Evolutionary conservation across 2,329 filamentous ascomycete species (phyloP).

Genomic region (Cercospora citrullina): DNA sequence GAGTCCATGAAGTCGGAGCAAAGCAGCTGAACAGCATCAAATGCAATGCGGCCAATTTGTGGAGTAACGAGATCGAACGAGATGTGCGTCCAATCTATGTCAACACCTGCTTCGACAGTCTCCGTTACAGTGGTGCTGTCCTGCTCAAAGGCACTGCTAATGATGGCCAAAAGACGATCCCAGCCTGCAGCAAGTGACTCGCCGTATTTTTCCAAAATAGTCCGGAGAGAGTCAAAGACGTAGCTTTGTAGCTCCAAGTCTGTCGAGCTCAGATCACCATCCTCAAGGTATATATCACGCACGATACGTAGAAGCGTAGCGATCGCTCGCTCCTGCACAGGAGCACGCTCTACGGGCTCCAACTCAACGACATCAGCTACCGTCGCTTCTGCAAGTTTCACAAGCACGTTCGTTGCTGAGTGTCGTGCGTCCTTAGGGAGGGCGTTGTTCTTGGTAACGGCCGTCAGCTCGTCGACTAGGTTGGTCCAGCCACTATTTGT

Average conservation of each 20-base stretch:
- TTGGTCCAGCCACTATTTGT: conserved; percentile 73
- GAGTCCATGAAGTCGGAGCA: conserved; percentile 89
- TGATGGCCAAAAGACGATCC: conserved; percentile 81
- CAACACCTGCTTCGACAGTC: conserved; percentile 20
- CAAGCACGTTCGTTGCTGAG: conserved; percentile 52
- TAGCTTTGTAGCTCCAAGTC: conserved; percentile 65
- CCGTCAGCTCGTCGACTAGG: conserved; percentile 58
- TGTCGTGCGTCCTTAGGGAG: conserved; percentile 48
- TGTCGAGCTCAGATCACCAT: conserved; percentile 30
- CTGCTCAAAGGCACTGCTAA: conserved; percentile 73
- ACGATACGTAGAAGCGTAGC: conserved; percentile 51
- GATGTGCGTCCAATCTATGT: conserved; percentile 35
- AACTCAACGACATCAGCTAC: conserved; percentile 55
- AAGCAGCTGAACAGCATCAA: conserved; percentile 85
- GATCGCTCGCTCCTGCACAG: conserved; percentile 36
- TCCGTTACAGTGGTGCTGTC: conserved; percentile 16
- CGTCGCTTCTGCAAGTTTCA: conserved; percentile 50
- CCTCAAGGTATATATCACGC: conserved; percentile 33
- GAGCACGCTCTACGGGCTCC: conserved; percentile 36
- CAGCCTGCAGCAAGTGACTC: conserved; percentile 81
- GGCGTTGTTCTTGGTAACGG: conserved; percentile 45
- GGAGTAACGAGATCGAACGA: conserved; percentile 56
- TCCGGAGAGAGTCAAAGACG: conserved; percentile 64
- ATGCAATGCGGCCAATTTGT: conserved; percentile 79
- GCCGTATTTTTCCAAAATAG: conserved; percentile 83